phyloP scores from a whole-genome alignment of 2,329 filamentous ascomycete genomes.

The Monilinia aucupariae region DNA sequence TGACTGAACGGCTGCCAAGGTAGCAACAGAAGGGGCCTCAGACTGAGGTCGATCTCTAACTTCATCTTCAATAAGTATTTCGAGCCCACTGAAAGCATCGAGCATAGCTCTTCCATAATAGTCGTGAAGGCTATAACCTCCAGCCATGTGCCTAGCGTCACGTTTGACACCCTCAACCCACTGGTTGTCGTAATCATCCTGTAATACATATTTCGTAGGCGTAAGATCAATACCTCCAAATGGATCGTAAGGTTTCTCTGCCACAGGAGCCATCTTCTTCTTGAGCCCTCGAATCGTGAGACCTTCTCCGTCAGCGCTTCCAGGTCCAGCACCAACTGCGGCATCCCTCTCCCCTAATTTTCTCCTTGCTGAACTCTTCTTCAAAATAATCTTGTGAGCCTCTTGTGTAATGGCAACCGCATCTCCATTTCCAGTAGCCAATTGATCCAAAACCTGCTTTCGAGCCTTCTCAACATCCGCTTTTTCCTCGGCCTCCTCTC shows the following conservation, averaged over 20 bases:
- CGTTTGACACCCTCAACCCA: slow-evolving; percentile 64
- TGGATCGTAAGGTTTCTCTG: slow-evolving; percentile 77
- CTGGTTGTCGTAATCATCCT: slow-evolving; percentile 66
- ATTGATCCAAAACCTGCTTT: slow-evolving; percentile 63
- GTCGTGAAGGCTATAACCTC: slow-evolving; percentile 77
- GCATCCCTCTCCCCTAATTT: slow-evolving; percentile 33
- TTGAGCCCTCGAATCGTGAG: slow-evolving; percentile 77
- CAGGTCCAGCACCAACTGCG: slow-evolving; percentile 23
- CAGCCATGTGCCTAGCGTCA: slow-evolving; percentile 62
- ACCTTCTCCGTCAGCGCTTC: slow-evolving; percentile 25
- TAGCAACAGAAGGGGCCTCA: slow-evolving; percentile 34
- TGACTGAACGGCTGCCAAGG: slow-evolving; percentile 37
- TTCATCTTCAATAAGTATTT: slow-evolving; percentile 77
- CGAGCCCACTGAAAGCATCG: slow-evolving; percentile 85
- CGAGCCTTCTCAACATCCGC: slow-evolving; percentile 56
- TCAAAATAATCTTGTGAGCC: slow-evolving; percentile 57
- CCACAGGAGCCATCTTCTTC: slow-evolving; percentile 53
- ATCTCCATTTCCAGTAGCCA: slow-evolving; percentile 57
- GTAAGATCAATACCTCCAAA: slow-evolving; percentile 70
- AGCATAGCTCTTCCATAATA: slow-evolving; percentile 77
- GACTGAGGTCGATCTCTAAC: slow-evolving; percentile 35
- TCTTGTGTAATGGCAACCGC: slow-evolving; percentile 55
- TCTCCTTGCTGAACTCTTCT: slow-evolving; percentile 61
- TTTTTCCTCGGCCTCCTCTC: slow-evolving; percentile 67
- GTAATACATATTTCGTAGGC: slow-evolving; percentile 64